A percentile compares a stretch with the other conserved stretches of the same genome.
Evolutionary conservation across 2,329 filamentous ascomycete species (phyloP).

Genomic region (Paecilomyces formosus): DNA sequence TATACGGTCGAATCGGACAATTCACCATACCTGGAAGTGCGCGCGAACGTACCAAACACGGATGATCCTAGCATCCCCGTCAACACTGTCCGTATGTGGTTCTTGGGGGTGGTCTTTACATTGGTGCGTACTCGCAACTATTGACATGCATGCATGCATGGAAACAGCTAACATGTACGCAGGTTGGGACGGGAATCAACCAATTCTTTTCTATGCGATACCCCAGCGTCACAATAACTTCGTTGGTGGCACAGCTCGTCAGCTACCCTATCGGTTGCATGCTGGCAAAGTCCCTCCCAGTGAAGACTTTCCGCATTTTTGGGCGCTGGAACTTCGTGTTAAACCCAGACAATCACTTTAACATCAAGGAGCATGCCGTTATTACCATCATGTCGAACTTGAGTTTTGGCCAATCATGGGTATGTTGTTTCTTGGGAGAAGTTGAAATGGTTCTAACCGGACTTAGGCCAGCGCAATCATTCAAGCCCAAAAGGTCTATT

Average conservation of each 20-base stretch:
- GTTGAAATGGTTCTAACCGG: slow-evolving; percentile 18
- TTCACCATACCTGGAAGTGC: slow-evolving; percentile 8
- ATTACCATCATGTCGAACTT: slow-evolving; percentile 44
- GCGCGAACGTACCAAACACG: slow-evolving; percentile 18
- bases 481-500: slow-evolving; percentile 30
- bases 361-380: slow-evolving; percentile 42
- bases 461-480: slow-evolving; percentile 37
- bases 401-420: slow-evolving; percentile 32
- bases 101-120: slow-evolving; percentile 34
- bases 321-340: slow-evolving; percentile 15
- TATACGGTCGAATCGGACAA: slow-evolving; percentile 10
- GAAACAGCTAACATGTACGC: not conserved
- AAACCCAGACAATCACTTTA: slow-evolving; percentile 39
- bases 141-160: slow-evolving; percentile 24
- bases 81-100: slow-evolving; percentile 32
- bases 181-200: slow-evolving; percentile 39
- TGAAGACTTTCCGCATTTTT: slow-evolving; percentile 18
- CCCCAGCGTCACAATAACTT: slow-evolving; percentile 39
- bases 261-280: slow-evolving; percentile 37
- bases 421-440: not conserved
- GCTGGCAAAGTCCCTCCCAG: slow-evolving; percentile 32
- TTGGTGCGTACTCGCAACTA: slow-evolving; percentile 11
- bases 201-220: slow-evolving; percentile 43
- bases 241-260: slow-evolving; percentile 39
- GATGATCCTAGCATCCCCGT: slow-evolving; percentile 20